These are phyloP conservation scores for Blumeria graminis DNA, from an alignment of 2,329 filamentous ascomycete species.

Conservation along the genomic window DNA sequence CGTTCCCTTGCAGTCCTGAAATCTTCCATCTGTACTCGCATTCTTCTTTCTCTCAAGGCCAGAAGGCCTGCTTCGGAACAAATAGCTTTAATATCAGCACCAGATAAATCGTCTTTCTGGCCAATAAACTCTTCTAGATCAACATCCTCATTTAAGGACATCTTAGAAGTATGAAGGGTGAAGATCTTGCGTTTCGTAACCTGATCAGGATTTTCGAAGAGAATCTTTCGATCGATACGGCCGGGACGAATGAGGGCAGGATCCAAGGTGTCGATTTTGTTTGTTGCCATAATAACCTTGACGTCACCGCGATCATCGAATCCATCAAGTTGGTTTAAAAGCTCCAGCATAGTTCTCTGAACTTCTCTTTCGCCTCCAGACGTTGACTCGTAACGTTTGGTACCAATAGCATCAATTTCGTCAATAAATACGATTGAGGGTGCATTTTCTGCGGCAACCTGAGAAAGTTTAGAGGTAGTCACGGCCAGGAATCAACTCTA, in stretches of 20 bases:
- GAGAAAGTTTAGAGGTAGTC: slow-evolving; percentile 9
- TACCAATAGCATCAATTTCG: slow-evolving; percentile 96
- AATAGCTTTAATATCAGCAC: slow-evolving; percentile 96
- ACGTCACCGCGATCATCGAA: slow-evolving; percentile 98
- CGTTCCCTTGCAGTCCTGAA: slow-evolving; percentile 81
- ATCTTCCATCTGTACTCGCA: slow-evolving; percentile 98
- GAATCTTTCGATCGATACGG: slow-evolving; percentile 94
- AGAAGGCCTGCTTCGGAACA: slow-evolving; percentile 91
- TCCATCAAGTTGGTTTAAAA: slow-evolving; percentile 93
- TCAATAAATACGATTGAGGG: slow-evolving; percentile 98
- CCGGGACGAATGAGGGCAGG: slow-evolving; percentile 89
- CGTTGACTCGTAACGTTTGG: slow-evolving; percentile 93
- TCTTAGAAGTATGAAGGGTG: slow-evolving; percentile 92
- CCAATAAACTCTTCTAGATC: slow-evolving; percentile 96
- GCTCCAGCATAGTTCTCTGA: slow-evolving; percentile 93
- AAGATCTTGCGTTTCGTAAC: slow-evolving; percentile 97
- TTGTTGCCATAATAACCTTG: slow-evolving; percentile 99
- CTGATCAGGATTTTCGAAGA: slow-evolving; percentile 46
- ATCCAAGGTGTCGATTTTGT: slow-evolving; percentile 97
- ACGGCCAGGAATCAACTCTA: neutral
- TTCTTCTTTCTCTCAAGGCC: slow-evolving; percentile 79
- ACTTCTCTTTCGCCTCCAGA: slow-evolving; percentile 94
- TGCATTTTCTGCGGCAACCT: slow-evolving; percentile 84
- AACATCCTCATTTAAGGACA: slow-evolving; percentile 90
- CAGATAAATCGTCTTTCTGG: slow-evolving; percentile 91